Evolutionary conservation across 2,329 filamentous ascomycete species (phyloP), one percentile per base, ranked within the genome.

Genomic region (Fusarium heterosporum): DNA sequence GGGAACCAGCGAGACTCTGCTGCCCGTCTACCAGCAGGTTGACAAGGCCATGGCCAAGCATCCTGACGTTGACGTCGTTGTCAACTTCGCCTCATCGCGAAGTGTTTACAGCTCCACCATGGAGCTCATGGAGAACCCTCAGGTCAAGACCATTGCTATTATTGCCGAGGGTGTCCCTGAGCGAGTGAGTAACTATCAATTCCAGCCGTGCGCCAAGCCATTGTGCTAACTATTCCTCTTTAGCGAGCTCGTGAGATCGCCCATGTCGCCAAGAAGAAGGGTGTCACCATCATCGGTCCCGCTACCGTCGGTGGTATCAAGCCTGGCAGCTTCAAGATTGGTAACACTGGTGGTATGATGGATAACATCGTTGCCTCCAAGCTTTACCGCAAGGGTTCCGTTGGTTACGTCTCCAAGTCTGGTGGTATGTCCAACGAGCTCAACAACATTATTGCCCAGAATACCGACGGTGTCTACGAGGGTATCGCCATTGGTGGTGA

Each of bases 281-380:
- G 95, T 68, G 91, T 99, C 79, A 97, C 94, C 82, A 99, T 99
- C 81, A 97, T 99, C 78, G 96, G 96, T 71, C 96, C 96, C 70
- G 96, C 96, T 75, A 99, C 96, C 56, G 96, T 99, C 68, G 96
- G 96, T 89, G 96, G 96, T 77, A 98, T 99, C 85, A 99, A 98
- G 89, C 96, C 96, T 67, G 96, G 96, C 81, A 93, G 92, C 80
- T 99, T 95, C 92, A 99, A 98, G 89, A 99, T 99, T 72, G 96
- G 96, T 81, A 99, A 99, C 89, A 99, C 96, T 76, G 96, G 96
- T 88, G 96, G 96, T 83, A 99, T 99, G 96, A 99, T 99, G 96
- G 96, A 99, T 89, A 99, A 99, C 89, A 99, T 99, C 77, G 96
- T 99, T 70, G 93, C 96, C 74, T 98, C 96, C 80, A 99, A 99